Conservation (phyloP, 2,329 filamentous ascomycete species). For the Arthrobotrys megalospora region DNA sequence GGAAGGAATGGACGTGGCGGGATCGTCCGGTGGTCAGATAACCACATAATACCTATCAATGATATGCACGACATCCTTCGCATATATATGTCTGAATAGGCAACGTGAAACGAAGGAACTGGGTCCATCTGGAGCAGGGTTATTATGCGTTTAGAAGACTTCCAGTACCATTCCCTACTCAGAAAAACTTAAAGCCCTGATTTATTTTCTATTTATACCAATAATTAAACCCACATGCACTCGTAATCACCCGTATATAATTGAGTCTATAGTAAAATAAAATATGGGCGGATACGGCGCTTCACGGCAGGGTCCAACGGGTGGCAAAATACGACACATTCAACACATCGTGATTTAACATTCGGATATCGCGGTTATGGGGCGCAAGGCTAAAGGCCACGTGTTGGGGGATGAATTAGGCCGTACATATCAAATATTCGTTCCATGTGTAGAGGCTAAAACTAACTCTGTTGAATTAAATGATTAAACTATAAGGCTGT, state of each 20-base stretch:
- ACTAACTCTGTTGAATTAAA: background rate
- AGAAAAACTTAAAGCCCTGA: background rate
- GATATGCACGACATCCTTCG: conserved; percentile 50
- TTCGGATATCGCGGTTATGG: background rate
- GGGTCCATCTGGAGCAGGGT: background rate
- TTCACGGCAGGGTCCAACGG: background rate
- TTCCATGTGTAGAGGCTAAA: no score
- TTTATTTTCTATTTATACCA: background rate
- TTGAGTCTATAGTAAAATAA: background rate
- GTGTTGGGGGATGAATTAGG: background rate
- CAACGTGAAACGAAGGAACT: conserved; percentile 16
- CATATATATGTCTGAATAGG: conserved; percentile 39
- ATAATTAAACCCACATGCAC: background rate
- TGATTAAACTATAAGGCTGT: background rate
- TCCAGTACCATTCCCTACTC: background rate
- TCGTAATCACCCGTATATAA: background rate
- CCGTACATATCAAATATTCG: background rate
- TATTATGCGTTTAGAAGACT: background rate
- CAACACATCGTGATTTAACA: background rate
- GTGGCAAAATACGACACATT: background rate
- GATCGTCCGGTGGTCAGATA: conserved; percentile 25
- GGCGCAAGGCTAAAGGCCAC: conserved; percentile 2
- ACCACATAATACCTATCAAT: background rate
- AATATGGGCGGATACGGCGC: background rate
- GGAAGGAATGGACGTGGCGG: conserved; percentile 27